A percentile compares a stretch with the other conserved stretches of the same genome.
Conservation (phyloP, 306 rosid genomes). For the Cotoneaster glaucophyllus region DNA sequence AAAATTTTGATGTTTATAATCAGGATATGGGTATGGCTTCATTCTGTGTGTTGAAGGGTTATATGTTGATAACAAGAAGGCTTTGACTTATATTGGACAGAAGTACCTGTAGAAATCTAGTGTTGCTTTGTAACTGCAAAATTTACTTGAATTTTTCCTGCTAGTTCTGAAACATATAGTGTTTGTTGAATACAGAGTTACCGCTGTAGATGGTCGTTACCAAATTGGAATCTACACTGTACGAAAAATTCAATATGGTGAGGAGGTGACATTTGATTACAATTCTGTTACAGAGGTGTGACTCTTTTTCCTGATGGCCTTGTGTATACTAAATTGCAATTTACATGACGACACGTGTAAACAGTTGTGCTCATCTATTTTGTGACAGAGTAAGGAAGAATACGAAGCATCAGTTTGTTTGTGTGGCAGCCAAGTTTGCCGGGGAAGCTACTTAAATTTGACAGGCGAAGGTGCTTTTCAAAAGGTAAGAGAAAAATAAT, state of each 20-base stretch:
- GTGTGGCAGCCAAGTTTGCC: conserved; percentile 98
- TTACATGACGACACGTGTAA: background rate
- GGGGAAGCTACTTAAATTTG: conserved; percentile 96
- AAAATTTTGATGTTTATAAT: background rate
- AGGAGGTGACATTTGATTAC: conserved; percentile 95
- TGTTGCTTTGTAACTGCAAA: background rate
- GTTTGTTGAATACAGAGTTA: conserved; percentile 52
- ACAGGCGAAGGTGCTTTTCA: conserved; percentile 96
- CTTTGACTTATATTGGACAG: background rate
- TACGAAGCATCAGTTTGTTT: conserved; percentile 97
- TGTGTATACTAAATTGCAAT: background rate
- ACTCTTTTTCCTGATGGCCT: conserved; percentile 15
- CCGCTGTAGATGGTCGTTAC: conserved; percentile 94
- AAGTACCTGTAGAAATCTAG: background rate
- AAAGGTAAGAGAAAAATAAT: conserved; percentile 38
- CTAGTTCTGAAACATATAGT: background rate
- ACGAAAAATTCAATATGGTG: conserved; percentile 78
- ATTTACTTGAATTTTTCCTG: background rate
- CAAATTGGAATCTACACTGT: conserved; percentile 93
- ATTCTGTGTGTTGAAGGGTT: background rate
- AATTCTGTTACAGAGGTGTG: conserved; percentile 98
- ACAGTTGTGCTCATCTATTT: conserved; percentile 17
- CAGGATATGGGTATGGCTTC: background rate
- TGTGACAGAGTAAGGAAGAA: conserved; percentile 89
- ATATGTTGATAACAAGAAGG: background rate